These are phyloP conservation scores for Globisporangium middletonii DNA, from an alignment of 352 stramenopile genomes.

Conservation along the genomic window DNA sequence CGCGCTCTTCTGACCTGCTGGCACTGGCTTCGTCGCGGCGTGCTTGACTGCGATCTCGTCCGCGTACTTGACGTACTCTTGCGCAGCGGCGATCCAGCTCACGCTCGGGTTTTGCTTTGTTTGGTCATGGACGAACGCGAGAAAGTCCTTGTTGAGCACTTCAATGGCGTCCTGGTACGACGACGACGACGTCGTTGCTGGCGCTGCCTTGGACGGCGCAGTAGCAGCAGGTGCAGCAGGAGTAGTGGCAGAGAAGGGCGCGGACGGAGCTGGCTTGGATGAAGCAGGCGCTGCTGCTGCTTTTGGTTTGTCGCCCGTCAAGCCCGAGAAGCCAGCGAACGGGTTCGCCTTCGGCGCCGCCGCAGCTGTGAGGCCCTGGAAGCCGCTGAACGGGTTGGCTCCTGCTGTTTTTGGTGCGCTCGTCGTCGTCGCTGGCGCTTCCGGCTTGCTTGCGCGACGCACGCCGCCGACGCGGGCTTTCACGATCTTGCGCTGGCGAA, in stretches of 20 bases:
- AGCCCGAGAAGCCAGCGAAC: conserved; percentile 60
- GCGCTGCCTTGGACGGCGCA: background rate
- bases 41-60: conserved; percentile 52
- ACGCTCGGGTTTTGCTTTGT: conserved; percentile 56
- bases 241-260: background rate
- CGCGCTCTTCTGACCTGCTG: conserved; percentile 20
- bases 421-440: background rate
- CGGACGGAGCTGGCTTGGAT: conserved; percentile 1
- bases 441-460: conserved; percentile 15
- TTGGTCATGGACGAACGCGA: conserved; percentile 65
- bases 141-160: conserved; percentile 76
- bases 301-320: conserved; percentile 21
- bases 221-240: background rate
- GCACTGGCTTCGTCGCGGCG: conserved; percentile 52
- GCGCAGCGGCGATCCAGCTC: conserved; percentile 55
- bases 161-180: conserved; percentile 78
- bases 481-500: conserved; percentile 77
- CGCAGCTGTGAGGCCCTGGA: conserved; percentile 31
- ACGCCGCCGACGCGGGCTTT: conserved; percentile 40
- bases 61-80: conserved; percentile 78
- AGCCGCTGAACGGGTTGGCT: conserved; percentile 39
- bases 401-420: conserved; percentile 3
- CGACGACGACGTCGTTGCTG: conserved; percentile 1
- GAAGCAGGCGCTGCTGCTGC: conserved; percentile 4
- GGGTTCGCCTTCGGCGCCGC: conserved; percentile 31